phyloP scores from a whole-genome alignment of 176 grass and related monocot genomes.

The Rhynchospora breviuscula region DNA sequence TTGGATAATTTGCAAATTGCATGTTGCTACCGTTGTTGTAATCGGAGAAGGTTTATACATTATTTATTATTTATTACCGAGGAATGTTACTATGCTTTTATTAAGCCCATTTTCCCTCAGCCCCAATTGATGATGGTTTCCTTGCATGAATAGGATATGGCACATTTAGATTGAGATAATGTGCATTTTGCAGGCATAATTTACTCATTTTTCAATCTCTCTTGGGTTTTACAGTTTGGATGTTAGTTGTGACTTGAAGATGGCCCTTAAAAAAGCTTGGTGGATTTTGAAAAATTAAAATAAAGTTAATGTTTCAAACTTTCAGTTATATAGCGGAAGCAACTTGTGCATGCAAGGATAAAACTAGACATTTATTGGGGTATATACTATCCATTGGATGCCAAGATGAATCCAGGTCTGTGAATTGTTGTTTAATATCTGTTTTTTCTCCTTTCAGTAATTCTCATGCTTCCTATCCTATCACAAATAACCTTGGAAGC shows the following conservation, averaged over 20 bases:
- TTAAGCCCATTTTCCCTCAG: not conserved
- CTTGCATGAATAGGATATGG: not conserved
- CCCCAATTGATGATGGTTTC: not conserved
- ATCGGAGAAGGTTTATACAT: not conserved
- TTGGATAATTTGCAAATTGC: not conserved
- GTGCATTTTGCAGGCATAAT: not conserved
- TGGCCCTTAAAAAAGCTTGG: not conserved
- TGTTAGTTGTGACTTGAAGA: not conserved
- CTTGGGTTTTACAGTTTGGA: not conserved
- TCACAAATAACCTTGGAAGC: conserved; percentile 75
- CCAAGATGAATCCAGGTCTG: conserved; percentile 79
- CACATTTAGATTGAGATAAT: not conserved
- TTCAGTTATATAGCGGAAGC: conserved; percentile 91
- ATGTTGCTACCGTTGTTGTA: not conserved
- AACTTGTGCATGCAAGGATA: conserved; percentile 77
- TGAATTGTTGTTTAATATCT: conserved; percentile 20
- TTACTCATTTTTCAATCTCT: not conserved
- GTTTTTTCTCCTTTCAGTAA: not conserved
- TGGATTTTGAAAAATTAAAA: not conserved
- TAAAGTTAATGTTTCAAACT: conserved; percentile 16
- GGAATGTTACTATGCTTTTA: not conserved
- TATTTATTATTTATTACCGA: not conserved
- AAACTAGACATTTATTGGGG: conserved; percentile 52
- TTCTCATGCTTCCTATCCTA: conserved; percentile 84
- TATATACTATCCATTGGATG: conserved; percentile 86